Percentiles rank a stretch among this genome's conserved stretches.
phyloP scores from a whole-genome alignment of 805 yeast species.

The Candida pseudoglaebosa region DNA sequence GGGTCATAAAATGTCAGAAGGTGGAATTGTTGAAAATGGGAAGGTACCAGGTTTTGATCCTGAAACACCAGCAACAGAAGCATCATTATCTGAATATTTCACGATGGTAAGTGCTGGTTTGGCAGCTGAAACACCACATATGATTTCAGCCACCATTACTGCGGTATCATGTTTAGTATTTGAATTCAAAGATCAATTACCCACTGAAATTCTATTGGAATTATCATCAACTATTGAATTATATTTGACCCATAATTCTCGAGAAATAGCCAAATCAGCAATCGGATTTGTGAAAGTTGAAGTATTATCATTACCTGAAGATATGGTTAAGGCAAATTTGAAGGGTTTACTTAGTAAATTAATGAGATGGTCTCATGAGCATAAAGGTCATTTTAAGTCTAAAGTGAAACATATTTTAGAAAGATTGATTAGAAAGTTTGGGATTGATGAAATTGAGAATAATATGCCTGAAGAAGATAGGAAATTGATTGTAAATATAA shows the following conservation, averaged over 20 bases:
- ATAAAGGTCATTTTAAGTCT: slow-evolving; percentile 89
- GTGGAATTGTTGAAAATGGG: slow-evolving; percentile 64
- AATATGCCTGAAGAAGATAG: slow-evolving; percentile 88
- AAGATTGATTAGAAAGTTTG: slow-evolving; percentile 84
- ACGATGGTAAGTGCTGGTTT: slow-evolving; percentile 95
- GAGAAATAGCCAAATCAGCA: slow-evolving; percentile 92
- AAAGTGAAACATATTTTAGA: slow-evolving; percentile 92
- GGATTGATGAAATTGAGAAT: slow-evolving; percentile 76
- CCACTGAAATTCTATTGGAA: slow-evolving; percentile 60
- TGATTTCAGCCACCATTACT: slow-evolving; percentile 91
- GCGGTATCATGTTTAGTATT: slow-evolving; percentile 82
- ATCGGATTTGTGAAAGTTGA: slow-evolving; percentile 93
- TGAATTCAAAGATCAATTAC: slow-evolving; percentile 72
- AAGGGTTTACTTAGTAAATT: slow-evolving; percentile 64
- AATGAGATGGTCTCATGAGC: slow-evolving; percentile 92
- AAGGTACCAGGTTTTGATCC: slow-evolving; percentile 64
- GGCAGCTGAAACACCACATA: slow-evolving; percentile 89
- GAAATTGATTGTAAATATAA: slow-evolving; percentile 79
- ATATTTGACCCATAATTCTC: slow-evolving; percentile 82
- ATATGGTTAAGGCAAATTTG: slow-evolving; percentile 63
- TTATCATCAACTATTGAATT: slow-evolving; percentile 82
- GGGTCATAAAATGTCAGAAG: slow-evolving; percentile 72
- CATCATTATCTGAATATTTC: slow-evolving; percentile 76
- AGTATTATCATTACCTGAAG: slow-evolving; percentile 76
- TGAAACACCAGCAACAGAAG: slow-evolving; percentile 58